These are phyloP conservation scores for Blumeriella jaapii DNA, from an alignment of 2,329 filamentous ascomycete genomes.

Conservation along the genomic window DNA sequence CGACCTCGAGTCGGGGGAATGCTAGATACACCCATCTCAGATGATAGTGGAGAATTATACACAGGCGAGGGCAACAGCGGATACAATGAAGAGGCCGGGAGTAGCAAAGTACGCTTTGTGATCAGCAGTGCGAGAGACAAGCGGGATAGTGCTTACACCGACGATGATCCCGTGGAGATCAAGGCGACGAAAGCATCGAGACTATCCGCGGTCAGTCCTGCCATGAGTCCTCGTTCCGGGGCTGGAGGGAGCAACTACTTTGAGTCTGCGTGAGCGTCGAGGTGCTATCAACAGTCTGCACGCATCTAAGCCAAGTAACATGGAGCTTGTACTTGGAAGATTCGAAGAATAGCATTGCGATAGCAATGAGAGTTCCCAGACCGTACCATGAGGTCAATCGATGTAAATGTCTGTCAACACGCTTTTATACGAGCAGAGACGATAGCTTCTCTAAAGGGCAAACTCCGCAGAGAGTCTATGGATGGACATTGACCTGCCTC, in stretches of 20 bases:
- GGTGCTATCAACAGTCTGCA: background rate
- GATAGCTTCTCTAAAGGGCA: too few species aligned
- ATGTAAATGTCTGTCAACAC: too few species aligned
- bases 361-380: too few species aligned
- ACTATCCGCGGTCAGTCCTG: conserved; percentile 9
- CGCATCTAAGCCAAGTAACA: background rate
- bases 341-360: too few species aligned
- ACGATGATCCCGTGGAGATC: conserved; percentile 12
- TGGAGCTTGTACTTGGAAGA: background rate
- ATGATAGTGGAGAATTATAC: conserved; percentile 9
- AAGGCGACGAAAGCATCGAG: conserved; percentile 6
- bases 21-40: conserved; percentile 10
- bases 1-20: conserved; percentile 11
- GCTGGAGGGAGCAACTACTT: background rate
- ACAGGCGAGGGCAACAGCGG: background rate
- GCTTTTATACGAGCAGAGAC: too few species aligned
- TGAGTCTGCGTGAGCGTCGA: background rate
- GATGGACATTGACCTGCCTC: too few species aligned
- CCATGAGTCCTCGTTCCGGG: too few species aligned
- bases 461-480: too few species aligned
- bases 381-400: too few species aligned
- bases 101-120: conserved; percentile 14
- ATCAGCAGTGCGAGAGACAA: conserved; percentile 7
- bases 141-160: conserved; percentile 8
- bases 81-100: conserved; percentile 1